Base-by-base conservation (phyloP, 192 early-diverging fungal species). In the Rhizophagus prolifer region DNA sequence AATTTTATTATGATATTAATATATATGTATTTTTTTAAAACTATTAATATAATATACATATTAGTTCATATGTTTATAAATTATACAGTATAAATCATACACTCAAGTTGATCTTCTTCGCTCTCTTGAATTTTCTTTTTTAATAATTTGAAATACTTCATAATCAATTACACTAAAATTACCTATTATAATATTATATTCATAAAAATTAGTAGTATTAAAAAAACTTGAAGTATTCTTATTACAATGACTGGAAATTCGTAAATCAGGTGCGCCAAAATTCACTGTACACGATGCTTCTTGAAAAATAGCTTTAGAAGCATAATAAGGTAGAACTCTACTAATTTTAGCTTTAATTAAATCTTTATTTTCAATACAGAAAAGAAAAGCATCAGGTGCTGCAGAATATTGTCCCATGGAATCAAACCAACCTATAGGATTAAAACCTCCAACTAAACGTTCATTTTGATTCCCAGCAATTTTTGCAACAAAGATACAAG, bases 141-240 rank as follows among this genome's bases (percentile, higher is more conserved):
- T 63, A 14, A 16, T 63, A 30, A 63, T 16, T 63, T 63, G 61
- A 30, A 63, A 63, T 21, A 63, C 61, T 21, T 63, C 61, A 63
- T 63, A 63, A 30, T 63, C 61, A 63, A 63, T 63, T 28, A 30
- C 61, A 3, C 16, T 63, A 21, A 63, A 30, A 63, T 30, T 30
- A 16, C 61, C 28, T 26, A 25, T 63, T 13, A 16, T 30, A 63
- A 25, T 21, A 14, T 12, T 13, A 16, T 54, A 19, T 54, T 54
- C 47, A 19, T 54, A 54, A 19, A 54, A 54, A 54, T 4, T 54
- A 19, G 47, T 54, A 19, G 47, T 54, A 54, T 19, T 54, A 54
- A 54, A 16, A 54, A 54, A 54, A 19, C 47, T 54, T 19, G 13
- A 54, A 54, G 1, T 54, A 19, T 54, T 54, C 5, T 54, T 54